Base-by-base conservation (phyloP, 2,329 filamentous ascomycete species). In the Colletotrichum truncatum region DNA sequence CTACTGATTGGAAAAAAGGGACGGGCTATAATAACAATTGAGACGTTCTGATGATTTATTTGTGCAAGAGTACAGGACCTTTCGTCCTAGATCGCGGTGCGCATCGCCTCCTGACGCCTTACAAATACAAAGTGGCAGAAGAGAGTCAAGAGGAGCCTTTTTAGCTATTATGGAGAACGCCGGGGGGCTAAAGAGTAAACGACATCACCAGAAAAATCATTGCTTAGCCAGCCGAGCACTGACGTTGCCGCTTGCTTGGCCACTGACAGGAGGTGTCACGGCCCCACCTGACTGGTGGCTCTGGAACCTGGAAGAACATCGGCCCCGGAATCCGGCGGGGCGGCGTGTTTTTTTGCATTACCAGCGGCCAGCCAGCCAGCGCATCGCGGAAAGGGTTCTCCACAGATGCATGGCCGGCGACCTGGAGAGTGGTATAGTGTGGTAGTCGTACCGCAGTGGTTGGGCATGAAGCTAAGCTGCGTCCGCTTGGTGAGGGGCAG, bases 41-140 rank as follows among this genome's bases (percentile, higher is more conserved):
- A 16, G 26, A 56, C 10, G 43, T 51, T 41, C 10, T 36, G 28
- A 11, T 38, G 32, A 14, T n/a, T 23, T 30, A 12, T 58, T 51
- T 52, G 28, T 64, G 53, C 23, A 56, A 39, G 21, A 39, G 23
- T 26, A 36, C 23, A 54, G 61, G 48, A 64, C 61, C 16, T 21
- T 21, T 32, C 52, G 61, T 54, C 56, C 62, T 64, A 64, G 32
- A 49, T 54, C 11, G 14, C 39, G 26, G 18, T 61, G 56, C 62
- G 48, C 62, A 64, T 64, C 56, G 48, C 62, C 62, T 64, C 62
- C 56, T 54, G 46, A 61, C 51, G 63, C 58, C 63, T 66, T 66
- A 63, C 57, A 66, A 63, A 66, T 66, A 55, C 49, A 66, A 39
- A 51, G 43, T 59, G 43, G 45, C 43, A 62, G 43, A 65, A 16